Conservation (phyloP, 331 rosid genomes). For the Quercus lobata region DNA sequence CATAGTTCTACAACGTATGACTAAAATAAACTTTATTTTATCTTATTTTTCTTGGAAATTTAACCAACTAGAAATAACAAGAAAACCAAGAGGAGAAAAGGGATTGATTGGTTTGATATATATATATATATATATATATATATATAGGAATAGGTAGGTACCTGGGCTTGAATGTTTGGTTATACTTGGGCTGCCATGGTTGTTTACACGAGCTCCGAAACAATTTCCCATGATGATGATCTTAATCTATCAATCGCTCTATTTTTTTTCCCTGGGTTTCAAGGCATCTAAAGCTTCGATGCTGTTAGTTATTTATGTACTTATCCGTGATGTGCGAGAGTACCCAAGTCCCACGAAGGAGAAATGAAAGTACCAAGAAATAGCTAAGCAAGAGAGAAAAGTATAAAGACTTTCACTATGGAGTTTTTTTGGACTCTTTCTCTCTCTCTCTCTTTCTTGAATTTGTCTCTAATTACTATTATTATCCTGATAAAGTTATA, state of each 20-base stretch:
- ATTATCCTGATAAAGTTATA: too few relatives aligned
- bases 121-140: too few relatives aligned
- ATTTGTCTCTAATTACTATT: background rate
- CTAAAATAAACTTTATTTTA: too few relatives aligned
- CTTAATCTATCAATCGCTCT: too few relatives aligned
- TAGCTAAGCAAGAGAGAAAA: background rate
- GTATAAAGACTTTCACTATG: background rate
- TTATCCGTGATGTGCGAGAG: background rate
- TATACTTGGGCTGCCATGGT: slow-evolving; percentile 4
- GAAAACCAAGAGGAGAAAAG: background rate
- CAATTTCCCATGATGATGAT: slow-evolving; percentile 50
- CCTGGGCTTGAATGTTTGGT: slow-evolving; percentile 3
- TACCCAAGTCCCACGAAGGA: slow-evolving; percentile 26
- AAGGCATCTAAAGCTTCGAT: background rate
- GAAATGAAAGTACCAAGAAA: slow-evolving; percentile 36
- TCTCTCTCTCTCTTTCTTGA: background rate
- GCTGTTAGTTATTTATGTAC: background rate
- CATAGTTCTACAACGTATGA: too few relatives aligned
- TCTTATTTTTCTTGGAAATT: too few relatives aligned
- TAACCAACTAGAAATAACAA: too few relatives aligned
- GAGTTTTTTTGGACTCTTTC: background rate
- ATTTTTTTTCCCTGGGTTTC: background rate
- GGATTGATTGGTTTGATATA: background rate
- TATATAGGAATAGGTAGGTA: background rate
- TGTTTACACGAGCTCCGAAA: slow-evolving; percentile 15